Base-by-base conservation (phyloP, 176 grass and related monocot species). In the Cymbopogon citratus region DNA sequence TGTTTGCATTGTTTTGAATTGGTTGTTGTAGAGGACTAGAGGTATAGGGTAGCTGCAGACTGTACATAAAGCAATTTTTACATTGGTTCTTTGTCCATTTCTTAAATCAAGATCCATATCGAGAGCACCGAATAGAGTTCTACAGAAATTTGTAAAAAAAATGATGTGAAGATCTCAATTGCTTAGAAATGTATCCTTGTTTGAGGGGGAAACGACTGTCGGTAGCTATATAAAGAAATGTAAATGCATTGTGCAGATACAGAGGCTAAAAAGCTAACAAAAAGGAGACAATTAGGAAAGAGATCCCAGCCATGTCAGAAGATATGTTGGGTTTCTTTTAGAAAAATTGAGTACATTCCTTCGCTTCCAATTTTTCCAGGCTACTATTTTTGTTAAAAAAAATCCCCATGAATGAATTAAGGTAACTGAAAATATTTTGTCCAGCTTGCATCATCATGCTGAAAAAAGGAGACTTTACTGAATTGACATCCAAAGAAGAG, bases 1-100 rank as follows among this genome's bases (percentile, higher is more conserved):
- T 91, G 69, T 84, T 91, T 93, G 79, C 76, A 80, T 94, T 94
- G 41, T 71, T 82, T 90, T 77, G 25, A 73, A 68, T 88, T 88
- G 46, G 76, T 86, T 91, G 59, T 85, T 89, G 56, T 84, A 87
- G 89, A 33, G 31, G 31, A 33, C 31, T 33, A 33, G 31, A 80
- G 81, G 92, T 74, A 71, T 86, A 93, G 75, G 49, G 49, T 91
- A 94, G 89, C 34, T 80, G 83, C 76, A 89, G 73, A 66, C 57
- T 87, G 92, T 91, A 94, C 86, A 94, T 94, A 94, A 51, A 78
- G 77, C 45, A 73, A 86, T 40, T 9, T 85, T 71, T 64, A 6
- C 27, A 31, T 79, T 86, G 68, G 27, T 86, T 90, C 48, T 60
- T 77, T 82, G 18, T 78, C 18, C 67, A 24, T 60, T 67, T 83